A percentile compares a stretch with the other conserved stretches of the same genome.
Conservation (phyloP, 257 asterid genomes). For the Galeopsis tetrahit region DNA sequence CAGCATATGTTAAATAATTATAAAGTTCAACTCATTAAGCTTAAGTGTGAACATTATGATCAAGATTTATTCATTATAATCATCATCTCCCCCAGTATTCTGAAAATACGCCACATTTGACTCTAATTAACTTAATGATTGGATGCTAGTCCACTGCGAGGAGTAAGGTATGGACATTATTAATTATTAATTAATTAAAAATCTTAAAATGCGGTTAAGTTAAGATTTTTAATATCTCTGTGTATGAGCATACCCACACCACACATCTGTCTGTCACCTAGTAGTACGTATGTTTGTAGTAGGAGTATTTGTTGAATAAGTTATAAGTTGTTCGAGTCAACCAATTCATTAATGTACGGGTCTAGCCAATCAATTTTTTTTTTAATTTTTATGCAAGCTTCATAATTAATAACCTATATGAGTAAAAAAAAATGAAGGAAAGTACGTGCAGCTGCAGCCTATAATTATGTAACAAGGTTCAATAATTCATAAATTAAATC, state of each 20-base stretch:
- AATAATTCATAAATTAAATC: too few species aligned
- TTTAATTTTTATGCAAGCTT: background rate
- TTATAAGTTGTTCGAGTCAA: constrained; percentile 1
- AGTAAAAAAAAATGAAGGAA: too few species aligned
- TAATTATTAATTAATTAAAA: background rate
- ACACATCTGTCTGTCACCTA: constrained; percentile 4
- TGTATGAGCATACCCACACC: background rate
- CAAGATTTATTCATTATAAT: background rate
- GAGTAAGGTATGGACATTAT: constrained; percentile 27
- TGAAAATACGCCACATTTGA: constrained; percentile 11
- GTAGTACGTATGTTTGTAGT: constrained; percentile 3
- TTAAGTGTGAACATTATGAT: background rate
- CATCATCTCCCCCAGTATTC: background rate
- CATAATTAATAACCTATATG: background rate
- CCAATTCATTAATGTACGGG: background rate
- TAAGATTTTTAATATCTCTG: background rate
- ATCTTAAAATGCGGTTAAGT: constrained; percentile 31
- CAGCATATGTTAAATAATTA: background rate
- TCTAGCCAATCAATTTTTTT: background rate
- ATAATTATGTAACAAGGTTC: too few species aligned
- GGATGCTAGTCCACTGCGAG: constrained; percentile 31
- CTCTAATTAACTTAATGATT: constrained; percentile 29
- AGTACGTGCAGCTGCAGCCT: too few species aligned
- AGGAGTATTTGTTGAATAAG: background rate
- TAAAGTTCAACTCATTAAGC: background rate